These are phyloP conservation scores for Telfairia occidentalis DNA, from an alignment of 331 rosid species.

Conservation along the genomic window DNA sequence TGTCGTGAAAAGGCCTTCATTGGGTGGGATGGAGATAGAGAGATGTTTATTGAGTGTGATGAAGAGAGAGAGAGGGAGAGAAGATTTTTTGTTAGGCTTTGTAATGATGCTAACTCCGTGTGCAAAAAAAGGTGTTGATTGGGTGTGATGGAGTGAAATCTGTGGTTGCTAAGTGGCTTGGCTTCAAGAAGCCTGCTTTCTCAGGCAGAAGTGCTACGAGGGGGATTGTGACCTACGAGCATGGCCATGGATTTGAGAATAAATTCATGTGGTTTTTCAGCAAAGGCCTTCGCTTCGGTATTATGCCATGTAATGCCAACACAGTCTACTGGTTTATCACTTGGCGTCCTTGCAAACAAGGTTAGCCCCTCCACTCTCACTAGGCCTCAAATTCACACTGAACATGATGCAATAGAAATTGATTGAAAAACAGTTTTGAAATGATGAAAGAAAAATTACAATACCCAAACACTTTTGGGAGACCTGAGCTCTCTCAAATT, in stretches of 20 bases:
- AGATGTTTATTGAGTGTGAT: too few relatives aligned
- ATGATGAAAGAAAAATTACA: neutral
- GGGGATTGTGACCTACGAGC: conserved; percentile 18
- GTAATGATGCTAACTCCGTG: neutral
- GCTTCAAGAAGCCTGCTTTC: conserved; percentile 30
- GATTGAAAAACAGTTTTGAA: neutral
- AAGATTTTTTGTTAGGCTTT: neutral
- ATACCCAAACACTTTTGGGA: neutral
- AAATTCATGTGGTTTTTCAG: conserved; percentile 35
- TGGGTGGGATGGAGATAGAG: too few relatives aligned
- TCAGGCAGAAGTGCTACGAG: conserved; percentile 37
- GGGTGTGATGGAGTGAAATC: conserved; percentile 85
- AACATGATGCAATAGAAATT: too few relatives aligned
- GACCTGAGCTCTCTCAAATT: too few relatives aligned
- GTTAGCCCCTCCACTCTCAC: conserved; percentile 12
- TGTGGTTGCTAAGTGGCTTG: conserved; percentile 45
- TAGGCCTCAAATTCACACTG: neutral
- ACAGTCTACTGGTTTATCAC: conserved; percentile 43
- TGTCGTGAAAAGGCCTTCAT: too few relatives aligned
- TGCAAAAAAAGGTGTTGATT: conserved; percentile 32
- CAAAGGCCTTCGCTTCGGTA: conserved; percentile 36
- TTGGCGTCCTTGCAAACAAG: conserved; percentile 41
- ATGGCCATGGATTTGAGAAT: conserved; percentile 32
- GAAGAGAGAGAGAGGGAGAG: too few relatives aligned
- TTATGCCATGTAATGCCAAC: conserved; percentile 37